phyloP scores from a whole-genome alignment of 352 stramenopile species.

The Pythium grandisporangium region DNA sequence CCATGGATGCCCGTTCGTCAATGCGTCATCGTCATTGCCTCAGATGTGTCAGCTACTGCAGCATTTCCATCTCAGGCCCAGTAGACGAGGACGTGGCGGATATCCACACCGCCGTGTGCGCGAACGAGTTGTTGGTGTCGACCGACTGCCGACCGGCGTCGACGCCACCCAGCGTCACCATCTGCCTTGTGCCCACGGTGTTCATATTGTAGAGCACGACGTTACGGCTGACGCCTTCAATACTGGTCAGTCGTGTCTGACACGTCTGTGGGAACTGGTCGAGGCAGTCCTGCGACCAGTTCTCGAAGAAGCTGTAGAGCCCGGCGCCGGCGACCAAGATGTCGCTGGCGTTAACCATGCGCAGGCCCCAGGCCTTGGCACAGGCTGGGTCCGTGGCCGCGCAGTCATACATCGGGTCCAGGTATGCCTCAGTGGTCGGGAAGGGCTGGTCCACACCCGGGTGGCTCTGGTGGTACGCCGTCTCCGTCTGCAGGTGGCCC shows the following conservation, averaged over 20 bases:
- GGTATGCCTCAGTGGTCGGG: neutral
- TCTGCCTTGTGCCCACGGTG: neutral
- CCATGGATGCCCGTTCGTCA: too few relatives aligned
- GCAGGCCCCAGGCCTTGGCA: neutral
- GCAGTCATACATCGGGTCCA: neutral
- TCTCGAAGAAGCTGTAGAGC: constrained; percentile 1
- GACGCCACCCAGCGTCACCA: neutral
- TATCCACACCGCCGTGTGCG: neutral
- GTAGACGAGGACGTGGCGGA: neutral
- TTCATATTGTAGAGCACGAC: constrained; percentile 1
- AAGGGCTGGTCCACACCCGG: neutral
- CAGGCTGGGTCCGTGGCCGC: neutral
- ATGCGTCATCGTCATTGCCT: too few relatives aligned
- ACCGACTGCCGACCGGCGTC: neutral
- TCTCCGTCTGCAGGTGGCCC: neutral
- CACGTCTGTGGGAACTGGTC: neutral
- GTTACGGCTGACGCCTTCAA: neutral
- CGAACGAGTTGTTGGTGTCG: neutral
- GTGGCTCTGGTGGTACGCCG: neutral
- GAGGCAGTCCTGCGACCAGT: constrained; percentile 1
- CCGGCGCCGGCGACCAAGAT: neutral
- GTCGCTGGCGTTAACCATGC: neutral
- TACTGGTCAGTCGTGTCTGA: neutral
- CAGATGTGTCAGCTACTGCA: too few relatives aligned
- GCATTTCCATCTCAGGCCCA: neutral